phyloP scores from a whole-genome alignment of 2,329 filamentous ascomycete genomes.

The Graphilbum ipis-grandicollis region DNA sequence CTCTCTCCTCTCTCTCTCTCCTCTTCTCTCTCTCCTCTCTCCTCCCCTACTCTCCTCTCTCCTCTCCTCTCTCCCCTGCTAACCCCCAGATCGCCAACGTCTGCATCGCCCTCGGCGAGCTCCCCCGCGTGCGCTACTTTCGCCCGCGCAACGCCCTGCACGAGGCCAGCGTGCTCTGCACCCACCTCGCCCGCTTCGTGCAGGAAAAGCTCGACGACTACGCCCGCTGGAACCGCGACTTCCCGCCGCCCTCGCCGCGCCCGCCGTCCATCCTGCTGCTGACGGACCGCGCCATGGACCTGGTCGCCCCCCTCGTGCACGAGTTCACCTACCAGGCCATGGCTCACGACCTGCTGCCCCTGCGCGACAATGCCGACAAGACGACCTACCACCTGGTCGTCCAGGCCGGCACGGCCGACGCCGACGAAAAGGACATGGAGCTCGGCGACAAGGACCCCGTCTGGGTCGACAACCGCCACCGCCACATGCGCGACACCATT shows the following conservation, averaged over 20 bases:
- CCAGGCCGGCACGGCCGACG: constrained; percentile 53
- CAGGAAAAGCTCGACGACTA: constrained; percentile 86
- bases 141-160: constrained; percentile 57
- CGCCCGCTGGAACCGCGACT: constrained; percentile 66
- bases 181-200: constrained; percentile 76
- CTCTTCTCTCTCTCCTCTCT: constrained; percentile 7
- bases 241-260: constrained; percentile 61
- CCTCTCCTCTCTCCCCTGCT: not conserved
- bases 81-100: constrained; percentile 55
- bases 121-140: constrained; percentile 86
- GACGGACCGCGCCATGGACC: constrained; percentile 83
- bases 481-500: constrained; percentile 96
- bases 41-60: not conserved
- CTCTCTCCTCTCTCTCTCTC: not conserved
- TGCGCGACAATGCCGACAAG: constrained; percentile 79
- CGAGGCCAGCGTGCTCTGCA: constrained; percentile 74
- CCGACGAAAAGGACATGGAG: constrained; percentile 79
- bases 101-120: constrained; percentile 85
- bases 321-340: constrained; percentile 98
- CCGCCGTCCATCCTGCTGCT: constrained; percentile 74
- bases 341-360: constrained; percentile 81
- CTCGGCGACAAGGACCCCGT: constrained; percentile 81
- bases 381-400: constrained; percentile 67
- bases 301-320: constrained; percentile 74
- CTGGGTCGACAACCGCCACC: constrained; percentile 87